Base-by-base conservation (phyloP, 2,329 filamentous ascomycete species). In the Colletotrichum sp. region DNA sequence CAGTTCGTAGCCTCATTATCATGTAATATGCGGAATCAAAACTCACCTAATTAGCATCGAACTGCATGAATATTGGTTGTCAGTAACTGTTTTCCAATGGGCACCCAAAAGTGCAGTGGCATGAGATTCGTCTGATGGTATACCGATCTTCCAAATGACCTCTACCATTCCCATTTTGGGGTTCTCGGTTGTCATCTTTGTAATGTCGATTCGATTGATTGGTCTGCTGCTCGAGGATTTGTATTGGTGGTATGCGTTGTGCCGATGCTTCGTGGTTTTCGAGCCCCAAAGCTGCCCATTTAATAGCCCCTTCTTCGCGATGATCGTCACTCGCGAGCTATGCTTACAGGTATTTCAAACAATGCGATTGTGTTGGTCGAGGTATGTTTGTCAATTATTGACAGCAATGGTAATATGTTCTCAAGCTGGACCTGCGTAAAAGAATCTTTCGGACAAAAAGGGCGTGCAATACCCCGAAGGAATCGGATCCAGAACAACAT, bases 1-100 rank as follows among this genome's bases (percentile, higher is more conserved):
- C 5, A 49, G 44, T 1, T 2, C 4, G 5, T 12, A 12, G 44
- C 39, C 10, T 6, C 2, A 5, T 49, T 12, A 49, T 0, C 18
- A 49, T 10, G 10, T 21, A 1, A 6, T 4, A n/a, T 49, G 18
- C 5, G 2, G 3, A 7, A 21, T 7, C 3, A 0, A 21, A 18
- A 12, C 44, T 49, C 0, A 21, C 44, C 44, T 52, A 52, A 52
- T 52, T 4, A 52, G 44, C n/a, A 52, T 52, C 12, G 44, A 52
- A 4, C 21, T 0, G 10, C n/a, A 52, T 21, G 44, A 8, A 52
- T 2, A 5, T 1, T 52, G 44, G 10, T 52, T 52, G n/a, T 21
- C n/a, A 24, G n/a, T 52, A 1, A 52, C 44, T 21, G 44, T 52
- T 52, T 52, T 52, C 10, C 44, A 52, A 24, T 52, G n/a, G n/a